Evolutionary conservation across 1,284 basidiomycete species (phyloP), one percentile per base, ranked within the genome.

Genomic region (Schizopora paradoxa): DNA sequence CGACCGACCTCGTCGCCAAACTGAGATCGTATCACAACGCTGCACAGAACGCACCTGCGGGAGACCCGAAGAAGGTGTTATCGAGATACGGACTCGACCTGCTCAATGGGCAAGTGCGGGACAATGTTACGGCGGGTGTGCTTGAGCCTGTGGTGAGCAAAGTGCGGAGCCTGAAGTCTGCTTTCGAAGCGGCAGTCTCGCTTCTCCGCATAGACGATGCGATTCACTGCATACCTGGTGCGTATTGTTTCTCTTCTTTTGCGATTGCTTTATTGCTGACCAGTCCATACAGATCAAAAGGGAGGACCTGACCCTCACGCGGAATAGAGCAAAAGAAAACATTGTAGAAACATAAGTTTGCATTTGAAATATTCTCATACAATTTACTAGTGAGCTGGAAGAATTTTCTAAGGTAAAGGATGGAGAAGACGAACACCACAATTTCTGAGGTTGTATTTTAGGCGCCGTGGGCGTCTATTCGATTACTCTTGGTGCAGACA

Each of bases 141-240:
- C 72, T 99, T 43, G 96, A 99, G 69, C 96, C 96, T 2, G 97
- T 94, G 5, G 79, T 99, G 66, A 90, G 87, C 74, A 99, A 99
- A 70, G 89, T 99, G 54, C 89, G 90, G 67, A 94, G 89, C 62
- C 68, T 99, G 64, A 99, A 99, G 74, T 90, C 86, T 41, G 94
- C 94, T 16, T 90, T 96, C 54, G 96, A 99, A 68, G 95, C 96
- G 11, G 93, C 95, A 6, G 94, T 97, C 23, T 91, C 91, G 51
- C 69, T 99, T 56, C 70, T 99, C 61, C 82, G 96, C 51, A 99
- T 99, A 61, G 95, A 98, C 64, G 95, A 97, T 68, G 87, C 87
- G 19, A 91, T 91, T 52, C 86, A 90, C 58, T 89, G 86, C 63
- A 73, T 85, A 41, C 84, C 86, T 51, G 86, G 86, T 86, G 22